phyloP scores from a whole-genome alignment of 768 basidiomycete genomes.

The Lentinula edodes region DNA sequence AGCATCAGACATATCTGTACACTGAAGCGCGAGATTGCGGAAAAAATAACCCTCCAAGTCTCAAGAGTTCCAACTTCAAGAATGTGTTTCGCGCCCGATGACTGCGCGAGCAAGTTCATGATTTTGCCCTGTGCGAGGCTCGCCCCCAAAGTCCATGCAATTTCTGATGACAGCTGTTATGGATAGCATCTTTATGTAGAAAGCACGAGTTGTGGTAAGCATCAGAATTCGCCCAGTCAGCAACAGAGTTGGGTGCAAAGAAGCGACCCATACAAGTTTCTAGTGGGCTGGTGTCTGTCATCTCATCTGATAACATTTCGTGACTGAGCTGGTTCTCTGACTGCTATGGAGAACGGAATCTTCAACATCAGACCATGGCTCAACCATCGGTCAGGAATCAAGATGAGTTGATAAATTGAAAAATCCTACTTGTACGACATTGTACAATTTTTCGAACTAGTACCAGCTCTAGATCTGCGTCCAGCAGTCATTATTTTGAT shows the following conservation, averaged over 20 bases:
- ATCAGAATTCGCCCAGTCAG: background rate
- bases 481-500: no score
- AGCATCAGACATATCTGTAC: no score
- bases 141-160: conserved; percentile 23
- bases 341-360: background rate
- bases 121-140: conserved; percentile 38
- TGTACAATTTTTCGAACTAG: no score
- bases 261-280: background rate
- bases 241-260: conserved; percentile 17
- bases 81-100: no score
- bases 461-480: no score
- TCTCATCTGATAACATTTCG: background rate
- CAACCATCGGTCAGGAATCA: no score
- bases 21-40: no score
- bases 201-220: conserved; percentile 31
- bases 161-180: no score
- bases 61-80: no score
- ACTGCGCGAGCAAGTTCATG: conserved; percentile 22
- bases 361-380: background rate
- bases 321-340: background rate
- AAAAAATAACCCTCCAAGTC: no score
- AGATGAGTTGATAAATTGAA: no score
- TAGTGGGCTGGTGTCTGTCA: background rate
- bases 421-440: no score
- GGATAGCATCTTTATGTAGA: conserved; percentile 23